These are phyloP conservation scores for Magnusiomyces paraingens DNA, from an alignment of 1,139 yeast genomes.

Conservation along the genomic window DNA sequence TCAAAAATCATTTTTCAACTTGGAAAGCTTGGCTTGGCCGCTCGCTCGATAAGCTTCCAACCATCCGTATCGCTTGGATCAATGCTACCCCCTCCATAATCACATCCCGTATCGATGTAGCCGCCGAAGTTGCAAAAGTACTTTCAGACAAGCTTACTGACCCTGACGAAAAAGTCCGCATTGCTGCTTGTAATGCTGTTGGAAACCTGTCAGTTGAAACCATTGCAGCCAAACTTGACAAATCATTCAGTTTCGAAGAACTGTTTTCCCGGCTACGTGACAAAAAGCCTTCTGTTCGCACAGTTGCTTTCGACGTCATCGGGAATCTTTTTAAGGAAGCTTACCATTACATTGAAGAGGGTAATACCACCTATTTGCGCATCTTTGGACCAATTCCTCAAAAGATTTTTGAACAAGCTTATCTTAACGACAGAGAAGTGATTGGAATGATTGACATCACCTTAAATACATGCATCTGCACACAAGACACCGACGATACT, in stretches of 20 bases:
- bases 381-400: conserved; percentile 55
- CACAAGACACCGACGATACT: conserved; percentile 44
- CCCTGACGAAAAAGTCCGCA: conserved; percentile 66
- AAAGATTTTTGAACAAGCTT: conserved; percentile 57
- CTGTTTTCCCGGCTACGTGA: conserved; percentile 1
- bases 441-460: conserved; percentile 61
- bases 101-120: conserved; percentile 42
- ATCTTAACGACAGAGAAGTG: conserved; percentile 65
- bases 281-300: conserved; percentile 58
- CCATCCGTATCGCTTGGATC: conserved; percentile 67
- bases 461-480: conserved; percentile 55
- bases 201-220: conserved; percentile 39
- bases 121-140: conserved; percentile 50
- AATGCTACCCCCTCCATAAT: conserved; percentile 46
- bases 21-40: conserved; percentile 73
- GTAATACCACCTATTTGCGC: conserved; percentile 15
- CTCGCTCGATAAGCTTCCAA: conserved; percentile 58
- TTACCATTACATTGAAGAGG: conserved; percentile 18
- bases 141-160: conserved; percentile 66
- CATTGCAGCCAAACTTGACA: conserved; percentile 20
- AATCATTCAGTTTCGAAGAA: background rate
- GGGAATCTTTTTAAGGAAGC: conserved; percentile 48
- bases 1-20: conserved; percentile 50
- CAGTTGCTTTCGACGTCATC: conserved; percentile 49
- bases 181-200: conserved; percentile 47